Evolutionary conservation across 2,329 filamentous ascomycete genomes (phyloP).

Genomic region (Neonectria sp.): DNA sequence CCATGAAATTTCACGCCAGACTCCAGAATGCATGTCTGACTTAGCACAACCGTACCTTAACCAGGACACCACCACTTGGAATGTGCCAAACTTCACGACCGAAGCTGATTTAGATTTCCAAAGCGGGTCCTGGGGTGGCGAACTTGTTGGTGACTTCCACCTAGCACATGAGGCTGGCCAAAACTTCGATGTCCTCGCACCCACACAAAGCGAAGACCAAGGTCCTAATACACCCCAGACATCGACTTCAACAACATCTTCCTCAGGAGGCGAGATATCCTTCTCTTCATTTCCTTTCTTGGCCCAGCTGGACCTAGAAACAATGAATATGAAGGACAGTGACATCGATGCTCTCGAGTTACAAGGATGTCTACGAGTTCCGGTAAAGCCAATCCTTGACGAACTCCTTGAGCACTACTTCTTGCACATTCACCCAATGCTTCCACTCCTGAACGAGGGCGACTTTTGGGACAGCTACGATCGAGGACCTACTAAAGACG

Average conservation of each 20-base stretch:
- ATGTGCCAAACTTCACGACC: neutral
- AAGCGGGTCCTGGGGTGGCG: neutral
- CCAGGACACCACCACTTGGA: neutral
- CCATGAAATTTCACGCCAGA: neutral
- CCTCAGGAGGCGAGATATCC: neutral
- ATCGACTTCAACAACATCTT: neutral
- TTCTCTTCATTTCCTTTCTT: neutral
- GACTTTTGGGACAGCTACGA: neutral
- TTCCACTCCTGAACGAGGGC: neutral
- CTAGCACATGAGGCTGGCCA: neutral
- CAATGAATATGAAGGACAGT: neutral
- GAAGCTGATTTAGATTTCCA: neutral
- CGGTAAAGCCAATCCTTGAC: neutral
- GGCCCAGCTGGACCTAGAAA: neutral
- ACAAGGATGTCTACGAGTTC: neutral
- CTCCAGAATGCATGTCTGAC: neutral
- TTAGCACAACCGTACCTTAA: neutral
- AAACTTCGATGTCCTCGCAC: neutral
- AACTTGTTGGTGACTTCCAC: neutral
- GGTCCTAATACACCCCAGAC: neutral
- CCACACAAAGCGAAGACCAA: neutral
- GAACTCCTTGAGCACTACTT: neutral
- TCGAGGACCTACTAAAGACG: neutral
- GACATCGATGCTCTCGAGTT: neutral
- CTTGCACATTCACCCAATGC: constrained; percentile 10